Conservation (phyloP, 352 stramenopile species). For the Phytopythium chamaehyphon region DNA sequence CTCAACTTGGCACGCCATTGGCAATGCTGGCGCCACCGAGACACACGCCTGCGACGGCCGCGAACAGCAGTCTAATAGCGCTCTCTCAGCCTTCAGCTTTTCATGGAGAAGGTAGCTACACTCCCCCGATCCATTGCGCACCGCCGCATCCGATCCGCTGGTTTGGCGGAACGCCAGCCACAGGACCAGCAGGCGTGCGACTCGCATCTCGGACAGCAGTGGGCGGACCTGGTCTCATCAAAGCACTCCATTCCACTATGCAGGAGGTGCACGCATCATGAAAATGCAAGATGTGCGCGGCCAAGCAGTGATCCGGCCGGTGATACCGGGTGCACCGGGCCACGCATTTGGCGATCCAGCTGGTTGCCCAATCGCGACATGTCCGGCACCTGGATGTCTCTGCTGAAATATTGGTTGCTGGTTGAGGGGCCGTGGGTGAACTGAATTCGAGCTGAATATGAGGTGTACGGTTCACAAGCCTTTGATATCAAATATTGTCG, state of each 20-base stretch:
- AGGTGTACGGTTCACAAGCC: constrained; percentile 1
- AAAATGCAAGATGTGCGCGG: constrained; percentile 1
- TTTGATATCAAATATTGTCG: background rate
- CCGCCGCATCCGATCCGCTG: background rate
- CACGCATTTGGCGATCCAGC: background rate
- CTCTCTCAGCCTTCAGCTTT: no score
- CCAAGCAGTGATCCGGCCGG: background rate
- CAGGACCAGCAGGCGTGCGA: background rate
- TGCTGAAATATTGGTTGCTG: constrained; percentile 1
- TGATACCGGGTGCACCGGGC: background rate
- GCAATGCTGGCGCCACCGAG: no score
- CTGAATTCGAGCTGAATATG: background rate
- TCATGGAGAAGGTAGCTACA: no score
- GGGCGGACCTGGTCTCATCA: no score
- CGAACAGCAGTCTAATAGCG: no score
- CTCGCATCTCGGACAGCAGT: no score
- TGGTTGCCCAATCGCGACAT: background rate
- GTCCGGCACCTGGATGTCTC: background rate
- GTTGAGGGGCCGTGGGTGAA: background rate
- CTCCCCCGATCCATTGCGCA: no score
- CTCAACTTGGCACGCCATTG: no score
- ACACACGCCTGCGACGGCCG: no score
- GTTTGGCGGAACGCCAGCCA: constrained; percentile 1
- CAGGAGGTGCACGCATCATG: no score
- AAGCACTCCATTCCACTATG: no score